Conservation (phyloP, 371 early-diverging fungal genomes). For the Mortierella sp. region DNA sequence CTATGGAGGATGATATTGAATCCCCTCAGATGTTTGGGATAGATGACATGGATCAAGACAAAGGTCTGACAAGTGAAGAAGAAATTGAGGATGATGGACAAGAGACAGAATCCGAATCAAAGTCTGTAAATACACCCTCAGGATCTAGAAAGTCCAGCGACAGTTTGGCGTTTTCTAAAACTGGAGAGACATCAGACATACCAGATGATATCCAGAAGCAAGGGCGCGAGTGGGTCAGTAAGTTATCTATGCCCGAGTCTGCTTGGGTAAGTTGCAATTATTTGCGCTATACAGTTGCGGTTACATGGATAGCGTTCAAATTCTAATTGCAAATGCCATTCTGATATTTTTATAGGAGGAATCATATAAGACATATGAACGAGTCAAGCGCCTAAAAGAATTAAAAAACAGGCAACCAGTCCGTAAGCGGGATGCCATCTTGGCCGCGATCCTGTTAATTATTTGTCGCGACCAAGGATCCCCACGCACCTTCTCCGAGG, state of each 20-base stretch:
- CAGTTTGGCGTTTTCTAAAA: not conserved
- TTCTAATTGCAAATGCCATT: too few species aligned
- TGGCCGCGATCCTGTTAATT: slow-evolving; percentile 68
- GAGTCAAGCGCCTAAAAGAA: slow-evolving; percentile 64
- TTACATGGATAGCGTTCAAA: too few species aligned
- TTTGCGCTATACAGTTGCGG: not conserved
- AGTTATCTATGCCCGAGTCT: slow-evolving; percentile 30
- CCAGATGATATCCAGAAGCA: slow-evolving; percentile 42
- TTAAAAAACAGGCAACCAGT: slow-evolving; percentile 72
- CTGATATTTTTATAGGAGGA: slow-evolving; percentile 48
- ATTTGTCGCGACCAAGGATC: slow-evolving; percentile 63
- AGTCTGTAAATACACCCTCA: not conserved
- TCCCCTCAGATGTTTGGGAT: slow-evolving; percentile 43
- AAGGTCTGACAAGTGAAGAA: slow-evolving; percentile 5
- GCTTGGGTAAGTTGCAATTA: slow-evolving; percentile 30
- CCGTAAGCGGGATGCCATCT: slow-evolving; percentile 67
- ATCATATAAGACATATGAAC: slow-evolving; percentile 62
- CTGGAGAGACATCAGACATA: slow-evolving; percentile 14
- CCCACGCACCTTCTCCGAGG: slow-evolving; percentile 69
- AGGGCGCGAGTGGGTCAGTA: slow-evolving; percentile 46
- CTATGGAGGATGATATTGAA: slow-evolving; percentile 39
- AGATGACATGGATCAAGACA: slow-evolving; percentile 29
- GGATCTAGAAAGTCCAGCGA: slow-evolving; percentile 5
- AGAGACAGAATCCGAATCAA: slow-evolving; percentile 1
- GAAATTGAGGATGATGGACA: slow-evolving; percentile 18